These are phyloP conservation scores for Eimeria tenella DNA, from an alignment of 169 alveolate species.

Conservation along the genomic window DNA sequence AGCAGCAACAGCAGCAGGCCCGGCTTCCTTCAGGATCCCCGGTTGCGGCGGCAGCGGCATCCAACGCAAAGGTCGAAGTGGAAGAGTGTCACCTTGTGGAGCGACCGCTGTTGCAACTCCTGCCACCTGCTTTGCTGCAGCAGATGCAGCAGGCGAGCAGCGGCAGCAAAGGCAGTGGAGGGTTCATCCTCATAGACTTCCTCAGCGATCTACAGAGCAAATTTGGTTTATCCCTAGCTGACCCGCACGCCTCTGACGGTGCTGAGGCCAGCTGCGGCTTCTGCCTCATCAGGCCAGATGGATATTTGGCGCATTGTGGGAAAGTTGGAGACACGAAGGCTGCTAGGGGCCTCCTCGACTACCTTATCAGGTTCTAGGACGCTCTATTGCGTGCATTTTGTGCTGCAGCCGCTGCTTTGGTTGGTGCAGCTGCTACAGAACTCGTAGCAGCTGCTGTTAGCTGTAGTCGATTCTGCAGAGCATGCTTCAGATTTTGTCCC, in stretches of 20 bases:
- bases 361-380: conserved; percentile 24
- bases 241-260: conserved; percentile 50
- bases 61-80: not conserved
- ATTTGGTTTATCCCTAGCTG: conserved; percentile 36
- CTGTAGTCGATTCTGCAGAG: not conserved
- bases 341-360: conserved; percentile 69
- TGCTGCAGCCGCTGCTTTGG: not conserved
- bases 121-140: conserved; percentile 5
- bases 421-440: conserved; percentile 1
- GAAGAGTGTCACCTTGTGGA: conserved; percentile 26
- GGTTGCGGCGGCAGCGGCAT: conserved; percentile 1
- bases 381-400: not conserved
- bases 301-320: conserved; percentile 72
- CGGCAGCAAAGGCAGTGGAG: conserved; percentile 9
- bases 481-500: not conserved
- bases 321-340: conserved; percentile 55
- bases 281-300: conserved; percentile 72
- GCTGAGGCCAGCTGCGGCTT: conserved; percentile 73
- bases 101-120: conserved; percentile 53
- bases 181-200: conserved; percentile 64
- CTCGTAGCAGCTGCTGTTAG: not conserved
- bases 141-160: conserved; percentile 45
- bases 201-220: conserved; percentile 37
- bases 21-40: not conserved
- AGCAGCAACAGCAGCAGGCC: not conserved